phyloP scores from a whole-genome alignment of 2,329 filamentous ascomycete genomes.

The Stagonosporopsis cucurbitacearum region DNA sequence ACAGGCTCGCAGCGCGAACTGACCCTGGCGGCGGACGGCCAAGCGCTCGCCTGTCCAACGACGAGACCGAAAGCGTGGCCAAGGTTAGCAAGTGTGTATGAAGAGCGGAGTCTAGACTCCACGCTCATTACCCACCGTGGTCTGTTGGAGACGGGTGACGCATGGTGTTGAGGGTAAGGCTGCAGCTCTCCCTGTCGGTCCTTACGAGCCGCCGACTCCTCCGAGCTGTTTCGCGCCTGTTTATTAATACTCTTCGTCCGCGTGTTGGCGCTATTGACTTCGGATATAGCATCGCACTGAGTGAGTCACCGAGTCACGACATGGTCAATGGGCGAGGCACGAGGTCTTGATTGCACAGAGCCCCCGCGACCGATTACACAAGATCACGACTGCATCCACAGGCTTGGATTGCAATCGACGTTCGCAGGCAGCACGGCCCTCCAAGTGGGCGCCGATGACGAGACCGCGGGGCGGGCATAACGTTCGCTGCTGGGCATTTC shows the following conservation, averaged over 20 bases:
- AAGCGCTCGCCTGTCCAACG: conserved; percentile 23
- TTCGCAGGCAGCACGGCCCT: conserved; percentile 8
- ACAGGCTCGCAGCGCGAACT: conserved; percentile 1
- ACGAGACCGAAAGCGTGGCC: conserved; percentile 14
- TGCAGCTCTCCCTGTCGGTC: conserved; percentile 24
- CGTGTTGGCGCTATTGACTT: conserved; percentile 3
- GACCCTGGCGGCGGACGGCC: conserved; percentile 26
- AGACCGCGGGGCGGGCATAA: conserved; percentile 20
- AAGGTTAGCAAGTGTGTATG: conserved; percentile 5
- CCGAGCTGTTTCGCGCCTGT: conserved; percentile 13
- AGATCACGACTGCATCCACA: not conserved
- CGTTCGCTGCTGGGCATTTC: conserved; percentile 27
- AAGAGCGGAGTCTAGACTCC: conserved; percentile 32
- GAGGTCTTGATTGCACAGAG: conserved; percentile 3
- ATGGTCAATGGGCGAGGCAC: conserved; percentile 6
- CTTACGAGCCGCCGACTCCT: conserved; percentile 11
- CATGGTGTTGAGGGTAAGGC: conserved; percentile 23
- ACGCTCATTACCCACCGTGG: conserved; percentile 19
- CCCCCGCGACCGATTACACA: not conserved
- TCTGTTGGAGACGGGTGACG: conserved; percentile 19
- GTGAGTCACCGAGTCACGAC: conserved; percentile 10
- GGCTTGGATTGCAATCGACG: conserved; percentile 7
- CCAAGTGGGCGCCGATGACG: conserved; percentile 27
- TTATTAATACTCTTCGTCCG: conserved; percentile 11
- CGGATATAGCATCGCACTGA: conserved; percentile 15